These are phyloP conservation scores for Rauvolfia tetraphylla DNA, from an alignment of 257 asterid genomes.

Conservation along the genomic window DNA sequence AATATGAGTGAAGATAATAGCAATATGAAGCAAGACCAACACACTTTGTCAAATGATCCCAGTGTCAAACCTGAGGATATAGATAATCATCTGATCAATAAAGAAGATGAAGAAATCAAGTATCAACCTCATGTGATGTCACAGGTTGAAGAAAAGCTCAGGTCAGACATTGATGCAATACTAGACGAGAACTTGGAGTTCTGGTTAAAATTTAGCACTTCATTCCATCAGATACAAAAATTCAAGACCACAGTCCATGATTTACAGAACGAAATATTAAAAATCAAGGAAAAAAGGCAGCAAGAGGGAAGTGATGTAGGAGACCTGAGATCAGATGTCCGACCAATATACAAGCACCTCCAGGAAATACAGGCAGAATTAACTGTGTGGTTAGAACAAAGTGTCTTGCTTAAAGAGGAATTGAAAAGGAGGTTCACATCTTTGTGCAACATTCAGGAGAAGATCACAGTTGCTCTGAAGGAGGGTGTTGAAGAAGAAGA, in stretches of 20 bases:
- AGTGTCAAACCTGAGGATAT: conserved; percentile 18
- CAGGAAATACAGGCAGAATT: conserved; percentile 80
- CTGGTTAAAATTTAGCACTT: conserved; percentile 91
- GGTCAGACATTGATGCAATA: conserved; percentile 63
- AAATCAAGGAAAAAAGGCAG: conserved; percentile 49
- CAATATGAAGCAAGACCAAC: conserved; percentile 17
- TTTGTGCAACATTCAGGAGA: conserved; percentile 75
- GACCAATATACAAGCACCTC: conserved; percentile 81
- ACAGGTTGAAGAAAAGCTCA: conserved; percentile 60
- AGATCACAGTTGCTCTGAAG: conserved; percentile 59
- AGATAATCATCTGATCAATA: conserved; percentile 7
- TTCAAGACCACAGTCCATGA: conserved; percentile 71
- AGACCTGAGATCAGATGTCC: conserved; percentile 60
- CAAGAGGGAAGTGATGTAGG: conserved; percentile 37
- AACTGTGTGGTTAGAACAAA: conserved; percentile 69
- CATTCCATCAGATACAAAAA: conserved; percentile 82
- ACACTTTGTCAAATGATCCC: conserved; percentile 2
- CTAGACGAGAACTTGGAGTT: conserved; percentile 84
- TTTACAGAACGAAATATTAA: conserved; percentile 53
- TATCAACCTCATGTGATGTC: conserved; percentile 35
- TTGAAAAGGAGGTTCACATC: conserved; percentile 59
- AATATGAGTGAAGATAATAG: conserved; percentile 26
- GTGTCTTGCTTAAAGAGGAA: conserved; percentile 59
- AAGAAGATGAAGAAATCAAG: conserved; percentile 35
- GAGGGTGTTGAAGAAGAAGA: conserved; percentile 71